phyloP scores from a whole-genome alignment of 179 eudicot genomes.

The Carnegiea gigantea region DNA sequence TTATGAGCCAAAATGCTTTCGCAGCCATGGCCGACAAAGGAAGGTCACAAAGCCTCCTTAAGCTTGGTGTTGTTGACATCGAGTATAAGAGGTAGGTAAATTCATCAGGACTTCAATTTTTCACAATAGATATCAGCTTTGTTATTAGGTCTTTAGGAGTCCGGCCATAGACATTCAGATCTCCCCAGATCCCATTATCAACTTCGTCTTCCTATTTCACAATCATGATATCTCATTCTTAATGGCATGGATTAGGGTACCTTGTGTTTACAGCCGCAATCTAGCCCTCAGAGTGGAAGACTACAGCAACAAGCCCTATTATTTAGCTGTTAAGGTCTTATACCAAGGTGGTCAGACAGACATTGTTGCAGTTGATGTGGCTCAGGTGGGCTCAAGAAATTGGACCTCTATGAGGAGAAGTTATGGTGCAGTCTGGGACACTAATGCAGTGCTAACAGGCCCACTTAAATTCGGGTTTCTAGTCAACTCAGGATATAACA shows the following conservation, averaged over 20 bases:
- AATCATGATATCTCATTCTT: neutral
- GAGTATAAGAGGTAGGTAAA: slow-evolving; percentile 60
- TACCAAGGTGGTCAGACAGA: slow-evolving; percentile 82
- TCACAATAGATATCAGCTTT: neutral
- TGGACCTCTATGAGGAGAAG: slow-evolving; percentile 51
- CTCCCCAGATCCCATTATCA: no score
- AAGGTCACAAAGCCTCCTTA: slow-evolving; percentile 37
- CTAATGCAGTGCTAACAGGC: slow-evolving; percentile 40
- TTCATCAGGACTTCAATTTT: no score
- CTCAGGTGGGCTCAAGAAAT: slow-evolving; percentile 46
- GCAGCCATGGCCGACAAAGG: slow-evolving; percentile 62
- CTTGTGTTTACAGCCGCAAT: slow-evolving; percentile 53
- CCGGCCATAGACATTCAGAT: no score
- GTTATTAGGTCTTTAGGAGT: no score
- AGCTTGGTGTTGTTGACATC: slow-evolving; percentile 53
- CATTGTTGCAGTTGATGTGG: slow-evolving; percentile 52
- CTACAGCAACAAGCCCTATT: slow-evolving; percentile 52
- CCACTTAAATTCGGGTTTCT: neutral
- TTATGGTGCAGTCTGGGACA: slow-evolving; percentile 69
- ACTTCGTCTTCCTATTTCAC: no score
- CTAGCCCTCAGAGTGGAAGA: slow-evolving; percentile 62
- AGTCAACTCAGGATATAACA: neutral
- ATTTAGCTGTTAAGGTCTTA: slow-evolving; percentile 54
- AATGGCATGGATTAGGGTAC: slow-evolving; percentile 39
- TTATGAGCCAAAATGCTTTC: slow-evolving; percentile 55